These are phyloP conservation scores for Sicyos baderoa DNA, from an alignment of 306 rosid genomes.

Conservation along the genomic window DNA sequence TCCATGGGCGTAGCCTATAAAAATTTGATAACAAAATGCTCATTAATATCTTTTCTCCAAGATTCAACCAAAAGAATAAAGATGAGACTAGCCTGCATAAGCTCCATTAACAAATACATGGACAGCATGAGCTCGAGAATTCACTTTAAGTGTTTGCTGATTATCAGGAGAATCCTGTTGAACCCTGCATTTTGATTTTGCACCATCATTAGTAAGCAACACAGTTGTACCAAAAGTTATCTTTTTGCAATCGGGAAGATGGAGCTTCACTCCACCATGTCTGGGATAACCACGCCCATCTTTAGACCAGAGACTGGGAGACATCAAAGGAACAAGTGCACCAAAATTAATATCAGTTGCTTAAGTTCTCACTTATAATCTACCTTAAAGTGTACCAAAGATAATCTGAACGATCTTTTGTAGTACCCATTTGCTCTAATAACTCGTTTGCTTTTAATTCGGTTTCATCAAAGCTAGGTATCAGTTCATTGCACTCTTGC, in stretches of 20 bases:
- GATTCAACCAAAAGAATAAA: background rate
- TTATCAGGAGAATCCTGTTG: slow-evolving; percentile 26
- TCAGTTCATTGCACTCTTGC: slow-evolving; percentile 29
- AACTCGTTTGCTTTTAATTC: slow-evolving; percentile 17
- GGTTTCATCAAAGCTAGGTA: slow-evolving; percentile 26
- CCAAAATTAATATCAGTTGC: background rate
- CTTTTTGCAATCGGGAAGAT: too few relatives aligned
- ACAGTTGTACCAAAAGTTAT: too few relatives aligned
- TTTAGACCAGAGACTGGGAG: too few relatives aligned
- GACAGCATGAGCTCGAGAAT: slow-evolving; percentile 55
- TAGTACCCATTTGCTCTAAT: slow-evolving; percentile 27
- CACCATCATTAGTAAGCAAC: background rate
- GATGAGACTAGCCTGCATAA: slow-evolving; percentile 38
- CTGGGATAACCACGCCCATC: too few relatives aligned
- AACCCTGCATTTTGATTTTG: slow-evolving; percentile 21
- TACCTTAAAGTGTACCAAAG: slow-evolving; percentile 48
- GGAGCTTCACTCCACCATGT: too few relatives aligned
- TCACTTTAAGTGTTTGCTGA: slow-evolving; percentile 36
- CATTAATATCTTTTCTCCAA: background rate
- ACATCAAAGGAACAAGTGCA: too few relatives aligned
- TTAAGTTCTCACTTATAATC: background rate
- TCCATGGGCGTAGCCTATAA: slow-evolving; percentile 72
- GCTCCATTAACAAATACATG: slow-evolving; percentile 61
- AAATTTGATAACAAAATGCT: background rate
- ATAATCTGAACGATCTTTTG: slow-evolving; percentile 34